Evolutionary conservation across 768 basidiomycete species (phyloP).

Genomic region (Psilocybe cubensis): DNA sequence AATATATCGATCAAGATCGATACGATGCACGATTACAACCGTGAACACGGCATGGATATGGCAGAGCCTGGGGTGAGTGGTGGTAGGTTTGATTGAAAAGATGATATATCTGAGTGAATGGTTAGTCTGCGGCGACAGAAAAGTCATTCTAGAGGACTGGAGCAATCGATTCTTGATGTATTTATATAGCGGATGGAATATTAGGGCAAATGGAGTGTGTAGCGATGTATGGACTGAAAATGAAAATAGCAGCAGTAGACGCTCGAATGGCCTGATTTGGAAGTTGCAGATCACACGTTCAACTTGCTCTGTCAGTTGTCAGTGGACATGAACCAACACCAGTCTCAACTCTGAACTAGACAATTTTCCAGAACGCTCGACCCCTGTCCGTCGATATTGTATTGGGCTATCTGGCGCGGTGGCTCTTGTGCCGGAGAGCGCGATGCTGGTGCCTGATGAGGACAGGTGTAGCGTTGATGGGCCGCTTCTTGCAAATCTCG

Average conservation of each 20-base stretch:
- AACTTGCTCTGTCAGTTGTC: background rate
- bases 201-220: background rate
- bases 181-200: conserved; percentile 1
- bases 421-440: background rate
- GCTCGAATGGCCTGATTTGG: too few species aligned
- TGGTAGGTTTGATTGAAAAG: background rate
- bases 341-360: too few species aligned
- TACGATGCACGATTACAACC: conserved; percentile 55
- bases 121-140: conserved; percentile 25
- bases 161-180: conserved; percentile 10
- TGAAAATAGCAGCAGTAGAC: too few species aligned
- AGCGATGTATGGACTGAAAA: background rate
- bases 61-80: conserved; percentile 30
- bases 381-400: background rate
- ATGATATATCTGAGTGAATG: background rate
- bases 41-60: conserved; percentile 32
- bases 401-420: background rate
- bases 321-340: background rate
- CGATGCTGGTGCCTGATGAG: background rate
- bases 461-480: background rate
- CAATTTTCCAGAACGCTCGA: too few species aligned
- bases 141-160: conserved; percentile 20
- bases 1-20: conserved; percentile 70
- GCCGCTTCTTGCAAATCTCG: conserved; percentile 34
- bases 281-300: background rate